These are phyloP conservation scores for Lenzites betulinus DNA, from an alignment of 768 basidiomycete genomes.

Conservation along the genomic window DNA sequence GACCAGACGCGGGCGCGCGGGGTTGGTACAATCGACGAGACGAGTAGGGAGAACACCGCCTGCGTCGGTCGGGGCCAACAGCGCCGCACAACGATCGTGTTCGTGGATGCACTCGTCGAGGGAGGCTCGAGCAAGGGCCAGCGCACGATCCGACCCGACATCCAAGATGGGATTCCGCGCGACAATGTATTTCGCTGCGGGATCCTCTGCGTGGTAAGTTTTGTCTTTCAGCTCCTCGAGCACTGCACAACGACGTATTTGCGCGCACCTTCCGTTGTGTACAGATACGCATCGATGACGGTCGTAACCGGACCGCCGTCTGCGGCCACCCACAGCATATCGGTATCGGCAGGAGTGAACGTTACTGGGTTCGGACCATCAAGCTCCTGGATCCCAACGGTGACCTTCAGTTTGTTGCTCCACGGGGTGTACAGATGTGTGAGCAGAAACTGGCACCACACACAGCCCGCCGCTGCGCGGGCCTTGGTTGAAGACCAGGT, in stretches of 20 bases:
- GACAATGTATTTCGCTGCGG: conserved; percentile 1
- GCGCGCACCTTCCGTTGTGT: too few relatives aligned
- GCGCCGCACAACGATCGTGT: conserved; percentile 1
- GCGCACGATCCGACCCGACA: neutral
- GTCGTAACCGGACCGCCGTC: too few relatives aligned
- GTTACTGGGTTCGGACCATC: too few relatives aligned
- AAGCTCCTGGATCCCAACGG: too few relatives aligned
- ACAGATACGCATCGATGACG: too few relatives aligned
- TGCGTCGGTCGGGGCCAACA: neutral
- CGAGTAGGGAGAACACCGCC: conserved; percentile 5
- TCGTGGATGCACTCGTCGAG: conserved; percentile 7
- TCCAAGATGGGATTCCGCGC: neutral
- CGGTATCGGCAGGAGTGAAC: too few relatives aligned
- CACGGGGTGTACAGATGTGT: neutral
- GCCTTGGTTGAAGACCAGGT: neutral
- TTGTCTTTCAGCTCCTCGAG: too few relatives aligned
- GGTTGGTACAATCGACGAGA: conserved; percentile 14
- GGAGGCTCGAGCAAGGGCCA: neutral
- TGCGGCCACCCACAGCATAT: too few relatives aligned
- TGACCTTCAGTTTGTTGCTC: neutral
- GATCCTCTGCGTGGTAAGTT: conserved; percentile 1
- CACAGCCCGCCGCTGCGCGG: neutral
- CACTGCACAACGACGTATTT: too few relatives aligned
- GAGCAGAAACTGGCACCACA: neutral
- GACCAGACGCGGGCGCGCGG: neutral